Percentiles rank a stretch among this genome's conserved stretches.
Evolutionary conservation across 495 filamentous ascomycete species (phyloP).

Genomic region (Aspergillus funiculosus): DNA sequence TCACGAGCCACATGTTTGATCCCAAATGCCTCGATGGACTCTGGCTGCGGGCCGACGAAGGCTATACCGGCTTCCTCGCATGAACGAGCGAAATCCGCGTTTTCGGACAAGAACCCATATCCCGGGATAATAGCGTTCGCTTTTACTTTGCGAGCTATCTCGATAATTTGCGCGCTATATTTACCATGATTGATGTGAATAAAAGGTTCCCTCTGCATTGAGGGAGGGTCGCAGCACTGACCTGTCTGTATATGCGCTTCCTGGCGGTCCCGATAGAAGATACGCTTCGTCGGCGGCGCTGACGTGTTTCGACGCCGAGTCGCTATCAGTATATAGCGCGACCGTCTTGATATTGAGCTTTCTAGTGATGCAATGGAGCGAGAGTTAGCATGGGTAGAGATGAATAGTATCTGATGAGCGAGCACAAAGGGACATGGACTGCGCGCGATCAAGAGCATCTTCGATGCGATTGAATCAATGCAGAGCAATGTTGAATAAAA

Average conservation of each 20-base stretch:
- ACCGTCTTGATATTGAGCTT: constrained; percentile 43
- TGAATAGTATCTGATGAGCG: no score
- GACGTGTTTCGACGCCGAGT: constrained; percentile 52
- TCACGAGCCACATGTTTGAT: constrained; percentile 53
- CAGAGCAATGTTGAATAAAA: no score
- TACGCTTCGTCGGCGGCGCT: constrained; percentile 46
- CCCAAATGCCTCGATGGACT: constrained; percentile 51
- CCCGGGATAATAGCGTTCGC: constrained; percentile 49
- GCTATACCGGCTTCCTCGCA: constrained; percentile 45
- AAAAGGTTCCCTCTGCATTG: neutral
- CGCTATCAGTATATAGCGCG: constrained; percentile 50
- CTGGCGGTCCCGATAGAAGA: constrained; percentile 40
- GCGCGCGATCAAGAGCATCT: neutral
- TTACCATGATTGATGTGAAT: constrained; percentile 13
- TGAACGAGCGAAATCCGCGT: constrained; percentile 48
- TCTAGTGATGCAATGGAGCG: constrained; percentile 17
- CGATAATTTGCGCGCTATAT: constrained; percentile 40
- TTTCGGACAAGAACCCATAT: constrained; percentile 57
- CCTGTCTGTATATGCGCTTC: constrained; percentile 45
- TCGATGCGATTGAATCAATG: no score
- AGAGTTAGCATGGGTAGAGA: neutral
- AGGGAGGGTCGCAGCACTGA: constrained; percentile 10
- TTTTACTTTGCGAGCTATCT: constrained; percentile 41
- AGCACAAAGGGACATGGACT: no score
- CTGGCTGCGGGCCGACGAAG: constrained; percentile 50